These are phyloP conservation scores for Coemansia sp. DNA, from an alignment of 192 early-diverging fungal species.

Conservation along the genomic window DNA sequence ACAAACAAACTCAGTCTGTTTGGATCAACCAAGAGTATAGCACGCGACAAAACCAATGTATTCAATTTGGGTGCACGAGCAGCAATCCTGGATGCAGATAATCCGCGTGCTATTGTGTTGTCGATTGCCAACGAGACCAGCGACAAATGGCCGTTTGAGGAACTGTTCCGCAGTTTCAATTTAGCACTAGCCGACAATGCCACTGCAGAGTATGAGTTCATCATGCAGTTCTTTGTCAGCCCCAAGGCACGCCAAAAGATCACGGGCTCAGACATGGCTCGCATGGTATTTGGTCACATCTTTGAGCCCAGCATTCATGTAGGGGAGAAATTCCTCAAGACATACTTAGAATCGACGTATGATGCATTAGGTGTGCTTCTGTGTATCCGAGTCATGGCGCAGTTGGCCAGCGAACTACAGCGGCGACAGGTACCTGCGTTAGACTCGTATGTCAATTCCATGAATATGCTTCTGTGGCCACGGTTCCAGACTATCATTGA, in stretches of 20 bases:
- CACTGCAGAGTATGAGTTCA: constrained; percentile 91
- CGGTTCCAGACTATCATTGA: constrained; percentile 80
- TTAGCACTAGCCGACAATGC: constrained; percentile 93
- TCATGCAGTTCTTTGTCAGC: constrained; percentile 84
- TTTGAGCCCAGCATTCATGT: constrained; percentile 67
- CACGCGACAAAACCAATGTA: constrained; percentile 80
- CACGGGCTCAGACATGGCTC: constrained; percentile 60
- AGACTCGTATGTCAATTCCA: constrained; percentile 83
- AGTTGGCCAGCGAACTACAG: constrained; percentile 79
- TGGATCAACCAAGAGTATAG: constrained; percentile 62
- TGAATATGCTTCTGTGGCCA: constrained; percentile 95
- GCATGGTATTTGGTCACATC: constrained; percentile 77
- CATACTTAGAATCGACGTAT: constrained; percentile 71
- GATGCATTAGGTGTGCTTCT: constrained; percentile 91
- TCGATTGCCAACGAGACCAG: constrained; percentile 45
- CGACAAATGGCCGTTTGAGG: constrained; percentile 69
- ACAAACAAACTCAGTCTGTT: constrained; percentile 70
- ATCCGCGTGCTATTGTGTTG: constrained; percentile 82
- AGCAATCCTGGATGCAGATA: constrained; percentile 66
- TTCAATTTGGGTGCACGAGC: constrained; percentile 86
- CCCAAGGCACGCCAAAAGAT: constrained; percentile 60
- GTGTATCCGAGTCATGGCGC: constrained; percentile 85
- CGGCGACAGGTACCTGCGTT: constrained; percentile 72
- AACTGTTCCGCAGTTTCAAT: constrained; percentile 87
- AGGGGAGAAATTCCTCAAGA: constrained; percentile 60